phyloP scores from a whole-genome alignment of 2,329 filamentous ascomycete genomes.

The Fonsecaea pedrosoi region DNA sequence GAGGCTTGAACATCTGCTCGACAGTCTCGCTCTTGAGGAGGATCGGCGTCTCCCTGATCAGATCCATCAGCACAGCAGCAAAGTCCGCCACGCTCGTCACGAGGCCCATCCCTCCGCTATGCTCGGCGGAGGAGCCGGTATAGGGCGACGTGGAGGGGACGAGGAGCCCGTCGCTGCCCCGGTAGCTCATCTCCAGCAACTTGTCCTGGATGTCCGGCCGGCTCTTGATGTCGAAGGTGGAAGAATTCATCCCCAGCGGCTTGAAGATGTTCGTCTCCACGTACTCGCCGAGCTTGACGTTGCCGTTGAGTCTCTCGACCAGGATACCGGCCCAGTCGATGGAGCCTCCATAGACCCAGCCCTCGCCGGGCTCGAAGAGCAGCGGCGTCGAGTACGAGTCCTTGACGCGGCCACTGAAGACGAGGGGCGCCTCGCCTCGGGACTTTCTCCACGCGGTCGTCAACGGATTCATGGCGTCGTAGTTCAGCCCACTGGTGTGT shows the following conservation, averaged over 20 bases:
- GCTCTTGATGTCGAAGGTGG: slow-evolving; percentile 51
- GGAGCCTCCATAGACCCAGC: slow-evolving; percentile 59
- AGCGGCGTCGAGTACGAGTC: slow-evolving; percentile 47
- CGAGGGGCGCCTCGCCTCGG: neutral
- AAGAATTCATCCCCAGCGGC: slow-evolving; percentile 53
- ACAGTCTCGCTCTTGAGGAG: slow-evolving; percentile 40
- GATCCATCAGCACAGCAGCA: slow-evolving; percentile 42
- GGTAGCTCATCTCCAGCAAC: slow-evolving; percentile 44
- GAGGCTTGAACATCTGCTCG: slow-evolving; percentile 17
- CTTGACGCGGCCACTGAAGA: neutral
- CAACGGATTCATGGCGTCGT: slow-evolving; percentile 9
- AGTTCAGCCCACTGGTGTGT: slow-evolving; percentile 18
- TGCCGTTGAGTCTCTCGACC: slow-evolving; percentile 56
- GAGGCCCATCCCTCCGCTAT: slow-evolving; percentile 55
- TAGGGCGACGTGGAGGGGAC: slow-evolving; percentile 24
- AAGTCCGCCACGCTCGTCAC: slow-evolving; percentile 44
- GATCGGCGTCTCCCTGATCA: slow-evolving; percentile 43
- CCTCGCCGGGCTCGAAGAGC: slow-evolving; percentile 57
- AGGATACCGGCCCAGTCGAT: slow-evolving; percentile 62
- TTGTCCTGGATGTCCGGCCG: slow-evolving; percentile 45
- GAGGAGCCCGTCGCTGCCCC: no score
- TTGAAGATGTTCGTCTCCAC: slow-evolving; percentile 54
- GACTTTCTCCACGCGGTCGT: neutral
- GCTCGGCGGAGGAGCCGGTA: slow-evolving; percentile 39
- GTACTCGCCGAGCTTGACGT: slow-evolving; percentile 49